These are phyloP conservation scores for Puccinia triticina DNA, from an alignment of 1,284 basidiomycete species.

Conservation along the genomic window DNA sequence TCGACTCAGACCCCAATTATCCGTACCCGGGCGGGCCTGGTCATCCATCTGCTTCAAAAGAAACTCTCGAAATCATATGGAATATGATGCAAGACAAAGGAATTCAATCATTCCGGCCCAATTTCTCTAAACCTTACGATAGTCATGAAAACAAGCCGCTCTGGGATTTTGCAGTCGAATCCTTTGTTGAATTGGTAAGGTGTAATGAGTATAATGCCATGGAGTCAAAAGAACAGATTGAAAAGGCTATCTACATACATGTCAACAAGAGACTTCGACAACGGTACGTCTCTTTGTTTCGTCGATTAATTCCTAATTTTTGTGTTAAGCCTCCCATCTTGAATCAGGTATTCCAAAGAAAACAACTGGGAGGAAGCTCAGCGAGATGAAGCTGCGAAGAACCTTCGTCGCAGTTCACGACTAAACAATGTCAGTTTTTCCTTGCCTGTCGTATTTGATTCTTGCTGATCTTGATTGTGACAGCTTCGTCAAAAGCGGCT, in stretches of 20 bases:
- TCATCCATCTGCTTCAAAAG: slow-evolving; percentile 2
- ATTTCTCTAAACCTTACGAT: slow-evolving; percentile 15
- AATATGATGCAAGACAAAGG: slow-evolving; percentile 19
- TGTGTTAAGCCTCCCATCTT: too few relatives aligned
- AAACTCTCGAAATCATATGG: slow-evolving; percentile 11
- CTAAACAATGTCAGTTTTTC: neutral
- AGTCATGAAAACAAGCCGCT: slow-evolving; percentile 21
- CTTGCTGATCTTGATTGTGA: neutral
- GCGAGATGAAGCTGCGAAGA: neutral
- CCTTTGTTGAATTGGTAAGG: slow-evolving; percentile 22
- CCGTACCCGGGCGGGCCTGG: slow-evolving; percentile 15
- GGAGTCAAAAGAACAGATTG: slow-evolving; percentile 7
- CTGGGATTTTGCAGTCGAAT: slow-evolving; percentile 3
- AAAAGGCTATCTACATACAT: neutral
- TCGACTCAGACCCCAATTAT: too few relatives aligned
- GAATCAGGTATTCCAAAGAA: slow-evolving; percentile 4
- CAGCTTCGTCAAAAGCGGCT: neutral
- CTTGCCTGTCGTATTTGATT: too few relatives aligned
- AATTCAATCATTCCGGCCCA: slow-evolving; percentile 19
- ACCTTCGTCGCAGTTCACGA: neutral
- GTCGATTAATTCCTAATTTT: neutral
- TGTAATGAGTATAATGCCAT: slow-evolving; percentile 21
- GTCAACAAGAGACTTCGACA: slow-evolving; percentile 3
- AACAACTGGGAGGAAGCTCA: neutral
- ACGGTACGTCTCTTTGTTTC: neutral